Base-by-base conservation (phyloP, 768 basidiomycete genomes). In the Boletus coccyginus region DNA sequence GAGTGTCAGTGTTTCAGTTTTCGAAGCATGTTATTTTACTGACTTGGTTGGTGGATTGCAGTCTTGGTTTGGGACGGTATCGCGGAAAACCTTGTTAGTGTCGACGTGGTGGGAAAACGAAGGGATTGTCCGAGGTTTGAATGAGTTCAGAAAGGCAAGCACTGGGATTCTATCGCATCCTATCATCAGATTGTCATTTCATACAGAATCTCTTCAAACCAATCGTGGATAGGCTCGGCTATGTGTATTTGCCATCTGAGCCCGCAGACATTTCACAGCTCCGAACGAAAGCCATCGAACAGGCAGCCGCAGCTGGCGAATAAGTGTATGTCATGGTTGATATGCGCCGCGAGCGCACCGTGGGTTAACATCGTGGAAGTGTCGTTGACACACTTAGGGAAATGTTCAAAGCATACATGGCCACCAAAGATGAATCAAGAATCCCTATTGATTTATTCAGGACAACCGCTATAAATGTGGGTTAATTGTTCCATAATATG, bases 51-150 rank as follows among this genome's bases (percentile, higher is more conserved):
- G 46, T 53, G 60, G 24, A 56, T 21, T 54, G 10, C 62, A 93
- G 93, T 86, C 72, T 78, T 92, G 57, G 91, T 96, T 16, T 94
- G 90, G 92, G 76, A 82, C 47, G 83, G 83, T 53, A 84, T 95
- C 46, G 73, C 79, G 5, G 74, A 76, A 12, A 84, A 79, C 49
- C 70, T 98, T 74, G 36, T 70, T 97, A 32, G 68, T 76, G 11
- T 80, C 77, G 8, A 81, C 84, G 3, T 97, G 93, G 90, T 97
- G 92, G 89, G 94, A 96, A 70, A 75, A 92, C 65, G 75, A 72
- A 35, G 77, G 74, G 31, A 75, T 78, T 61, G 77, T 74, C 36
- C 78, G 77, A 38, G 75, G 78, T 46, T 66, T 95, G 46, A 77
- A 88, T 56, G 78, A 73, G 11, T 82, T 92, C 70, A 77, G 82